Conservation (phyloP, 129 eudicot species). For the Flaveria trinervia region DNA sequence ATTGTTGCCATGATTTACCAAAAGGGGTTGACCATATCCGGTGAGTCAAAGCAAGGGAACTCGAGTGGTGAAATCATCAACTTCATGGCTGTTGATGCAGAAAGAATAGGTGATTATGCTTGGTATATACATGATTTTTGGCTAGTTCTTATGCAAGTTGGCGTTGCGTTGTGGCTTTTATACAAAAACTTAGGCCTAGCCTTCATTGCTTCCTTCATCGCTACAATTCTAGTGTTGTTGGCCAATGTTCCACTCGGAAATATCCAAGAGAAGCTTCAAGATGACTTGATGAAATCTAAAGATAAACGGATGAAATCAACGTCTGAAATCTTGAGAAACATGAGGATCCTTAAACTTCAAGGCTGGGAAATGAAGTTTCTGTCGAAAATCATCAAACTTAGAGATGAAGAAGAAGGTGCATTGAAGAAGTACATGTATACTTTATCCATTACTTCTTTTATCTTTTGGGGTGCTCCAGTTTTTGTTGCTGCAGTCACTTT, state of each 20-base stretch:
- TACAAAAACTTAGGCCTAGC: constrained; percentile 79
- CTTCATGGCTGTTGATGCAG: constrained; percentile 92
- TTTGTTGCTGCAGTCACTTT: constrained; percentile 75
- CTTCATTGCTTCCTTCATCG: constrained; percentile 62
- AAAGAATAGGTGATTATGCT: constrained; percentile 65
- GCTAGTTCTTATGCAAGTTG: constrained; percentile 73
- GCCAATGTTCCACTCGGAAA: constrained; percentile 70
- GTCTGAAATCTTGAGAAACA: constrained; percentile 85
- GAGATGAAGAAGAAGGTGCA: constrained; percentile 65
- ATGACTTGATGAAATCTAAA: constrained; percentile 74
- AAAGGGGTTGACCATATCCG: constrained; percentile 76
- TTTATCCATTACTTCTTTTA: constrained; percentile 45
- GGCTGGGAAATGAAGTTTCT: constrained; percentile 96
- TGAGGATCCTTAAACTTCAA: constrained; percentile 93
- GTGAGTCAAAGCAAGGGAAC: constrained; percentile 67
- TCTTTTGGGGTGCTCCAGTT: constrained; percentile 82
- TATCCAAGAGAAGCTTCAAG: constrained; percentile 66
- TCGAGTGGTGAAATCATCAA: constrained; percentile 89
- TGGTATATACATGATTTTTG: constrained; percentile 93
- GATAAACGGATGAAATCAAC: constrained; percentile 91
- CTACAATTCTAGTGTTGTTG: constrained; percentile 67
- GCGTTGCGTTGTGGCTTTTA: constrained; percentile 57
- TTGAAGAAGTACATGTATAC: constrained; percentile 62
- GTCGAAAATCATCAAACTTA: constrained; percentile 56
- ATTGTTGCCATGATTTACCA: constrained; percentile 68